phyloP scores from a whole-genome alignment of 2,329 filamentous ascomycete species.

The Fusarium sp. region DNA sequence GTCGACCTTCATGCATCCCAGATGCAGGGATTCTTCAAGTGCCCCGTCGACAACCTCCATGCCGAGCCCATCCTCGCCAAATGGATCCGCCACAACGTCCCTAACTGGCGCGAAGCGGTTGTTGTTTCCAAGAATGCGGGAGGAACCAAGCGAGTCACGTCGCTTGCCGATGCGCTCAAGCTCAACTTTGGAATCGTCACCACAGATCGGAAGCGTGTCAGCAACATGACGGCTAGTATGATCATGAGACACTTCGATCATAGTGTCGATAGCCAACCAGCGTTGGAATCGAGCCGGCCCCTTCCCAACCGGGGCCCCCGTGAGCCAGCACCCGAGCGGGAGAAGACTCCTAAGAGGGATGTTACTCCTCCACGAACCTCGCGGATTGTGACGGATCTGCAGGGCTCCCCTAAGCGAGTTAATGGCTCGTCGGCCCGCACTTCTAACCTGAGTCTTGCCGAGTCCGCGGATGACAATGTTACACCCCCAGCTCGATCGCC shows the following conservation, averaged over 20 bases:
- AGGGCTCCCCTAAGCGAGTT: constrained; percentile 57
- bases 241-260: constrained; percentile 78
- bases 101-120: constrained; percentile 89
- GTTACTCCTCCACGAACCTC: constrained; percentile 43
- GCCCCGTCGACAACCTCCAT: constrained; percentile 96
- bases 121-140: constrained; percentile 99
- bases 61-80: constrained; percentile 94
- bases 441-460: constrained; percentile 17
- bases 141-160: constrained; percentile 96
- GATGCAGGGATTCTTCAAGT: constrained; percentile 99
- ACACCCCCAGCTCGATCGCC: constrained; percentile 43
- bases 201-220: constrained; percentile 78
- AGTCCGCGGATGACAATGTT: constrained; percentile 25
- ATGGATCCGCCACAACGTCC: constrained; percentile 92
- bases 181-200: constrained; percentile 98
- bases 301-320: constrained; percentile 34
- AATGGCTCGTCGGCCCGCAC: constrained; percentile 34
- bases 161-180: constrained; percentile 93
- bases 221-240: constrained; percentile 82
- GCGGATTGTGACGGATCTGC: constrained; percentile 55
- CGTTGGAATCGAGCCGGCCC: constrained; percentile 52
- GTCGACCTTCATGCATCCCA: constrained; percentile 97
- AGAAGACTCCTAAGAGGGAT: constrained; percentile 33
- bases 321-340: constrained; percentile 33
- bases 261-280: constrained; percentile 59